A percentile compares a stretch with the other conserved stretches of the same genome.
phyloP scores from a whole-genome alignment of 768 basidiomycete genomes.

The Hygrophoropsis aurantiaca region DNA sequence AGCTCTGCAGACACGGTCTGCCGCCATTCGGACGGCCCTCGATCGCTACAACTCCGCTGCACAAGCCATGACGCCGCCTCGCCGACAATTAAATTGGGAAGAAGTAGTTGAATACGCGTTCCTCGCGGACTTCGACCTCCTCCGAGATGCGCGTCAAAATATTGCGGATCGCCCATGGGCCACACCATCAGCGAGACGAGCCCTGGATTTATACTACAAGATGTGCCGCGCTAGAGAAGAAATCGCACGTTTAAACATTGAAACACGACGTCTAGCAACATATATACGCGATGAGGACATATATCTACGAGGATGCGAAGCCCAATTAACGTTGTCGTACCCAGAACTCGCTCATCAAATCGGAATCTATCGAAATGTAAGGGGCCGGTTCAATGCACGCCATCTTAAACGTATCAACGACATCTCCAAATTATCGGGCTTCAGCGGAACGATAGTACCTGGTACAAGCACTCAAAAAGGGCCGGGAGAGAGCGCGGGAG shows the following conservation, averaged over 20 bases:
- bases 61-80: no score
- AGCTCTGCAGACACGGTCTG: slow-evolving; percentile 1
- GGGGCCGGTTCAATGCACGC: no score
- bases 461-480: neutral
- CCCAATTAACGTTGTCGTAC: slow-evolving; percentile 1
- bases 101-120: no score
- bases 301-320: neutral
- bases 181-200: slow-evolving; percentile 5
- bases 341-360: slow-evolving; percentile 6
- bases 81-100: slow-evolving; percentile 15
- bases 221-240: slow-evolving; percentile 17
- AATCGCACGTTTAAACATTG: slow-evolving; percentile 14
- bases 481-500: neutral
- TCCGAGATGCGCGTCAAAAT: slow-evolving; percentile 11
- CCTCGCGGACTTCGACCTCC: slow-evolving; percentile 13
- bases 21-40: slow-evolving; percentile 15
- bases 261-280: slow-evolving; percentile 10
- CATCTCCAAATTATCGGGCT: slow-evolving; percentile 1
- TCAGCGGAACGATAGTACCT: slow-evolving; percentile 7
- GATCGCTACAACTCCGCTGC: slow-evolving; percentile 1
- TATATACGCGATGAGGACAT: slow-evolving; percentile 10
- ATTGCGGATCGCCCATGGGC: slow-evolving; percentile 16
- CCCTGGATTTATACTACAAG: no score
- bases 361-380: neutral
- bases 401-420: slow-evolving; percentile 4